A percentile compares a stretch with the other conserved stretches of the same genome.
Conservation (phyloP, 441 rosid species). For the Gossypium trilobum region DNA sequence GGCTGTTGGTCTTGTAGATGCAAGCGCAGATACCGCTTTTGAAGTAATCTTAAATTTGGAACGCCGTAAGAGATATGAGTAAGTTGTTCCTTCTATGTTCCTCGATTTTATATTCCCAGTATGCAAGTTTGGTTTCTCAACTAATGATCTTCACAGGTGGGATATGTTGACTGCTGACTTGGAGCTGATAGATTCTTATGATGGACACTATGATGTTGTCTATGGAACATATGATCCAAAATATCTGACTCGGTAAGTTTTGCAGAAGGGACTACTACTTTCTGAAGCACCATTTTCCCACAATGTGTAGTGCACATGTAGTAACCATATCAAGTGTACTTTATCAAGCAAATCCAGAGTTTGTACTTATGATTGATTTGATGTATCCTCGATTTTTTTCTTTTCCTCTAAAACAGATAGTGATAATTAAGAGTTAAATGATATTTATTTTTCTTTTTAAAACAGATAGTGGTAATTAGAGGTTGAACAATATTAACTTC, state of each 20-base stretch:
- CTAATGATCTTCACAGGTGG: constrained; percentile 63
- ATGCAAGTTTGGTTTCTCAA: constrained; percentile 19
- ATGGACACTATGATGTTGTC: constrained; percentile 86
- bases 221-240: constrained; percentile 79
- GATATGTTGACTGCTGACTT: constrained; percentile 85
- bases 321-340: not conserved
- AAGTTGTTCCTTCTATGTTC: constrained; percentile 29
- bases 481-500: constrained; percentile 4
- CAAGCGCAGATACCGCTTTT: constrained; percentile 79
- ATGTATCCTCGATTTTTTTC: not conserved
- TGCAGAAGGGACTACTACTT: not conserved
- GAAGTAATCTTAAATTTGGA: constrained; percentile 76
- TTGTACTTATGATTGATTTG: not conserved
- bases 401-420: not conserved
- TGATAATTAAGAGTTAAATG: not conserved
- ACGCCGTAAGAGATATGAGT: constrained; percentile 83
- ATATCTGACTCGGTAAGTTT: constrained; percentile 68
- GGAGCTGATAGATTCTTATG: constrained; percentile 74
- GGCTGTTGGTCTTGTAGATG: constrained; percentile 85
- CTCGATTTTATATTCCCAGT: constrained; percentile 10
- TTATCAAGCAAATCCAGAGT: not conserved
- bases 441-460: not conserved
- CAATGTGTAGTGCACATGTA: not conserved
- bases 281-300: not conserved
- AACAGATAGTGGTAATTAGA: not conserved